phyloP scores from a whole-genome alignment of 75 land plant genomes.

The Azolla pinnata region DNA sequence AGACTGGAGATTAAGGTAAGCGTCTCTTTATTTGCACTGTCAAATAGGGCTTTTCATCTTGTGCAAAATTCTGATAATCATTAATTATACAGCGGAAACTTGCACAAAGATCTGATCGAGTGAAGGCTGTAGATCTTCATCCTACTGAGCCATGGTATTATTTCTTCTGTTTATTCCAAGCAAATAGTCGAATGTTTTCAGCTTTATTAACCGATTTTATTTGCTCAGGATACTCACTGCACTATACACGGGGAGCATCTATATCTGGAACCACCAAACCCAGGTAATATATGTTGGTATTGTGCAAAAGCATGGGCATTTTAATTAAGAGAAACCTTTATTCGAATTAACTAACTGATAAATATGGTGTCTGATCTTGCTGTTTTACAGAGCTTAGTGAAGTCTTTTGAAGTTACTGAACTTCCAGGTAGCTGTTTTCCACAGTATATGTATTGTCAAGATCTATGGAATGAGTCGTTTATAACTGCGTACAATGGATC shows the following conservation, averaged over 20 bases:
- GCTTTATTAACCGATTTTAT: neutral
- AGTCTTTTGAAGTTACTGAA: constrained; percentile 40
- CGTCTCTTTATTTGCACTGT: neutral
- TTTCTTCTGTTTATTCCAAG: neutral
- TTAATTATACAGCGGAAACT: constrained; percentile 51
- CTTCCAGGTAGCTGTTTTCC: constrained; percentile 25
- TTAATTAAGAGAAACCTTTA: neutral
- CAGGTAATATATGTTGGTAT: constrained; percentile 24
- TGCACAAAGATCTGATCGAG: constrained; percentile 72
- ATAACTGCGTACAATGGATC: neutral
- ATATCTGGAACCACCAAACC: constrained; percentile 54
- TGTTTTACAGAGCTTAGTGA: constrained; percentile 26
- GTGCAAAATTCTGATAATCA: neutral
- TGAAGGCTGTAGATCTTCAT: constrained; percentile 71
- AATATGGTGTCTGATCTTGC: neutral
- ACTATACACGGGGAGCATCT: constrained; percentile 50
- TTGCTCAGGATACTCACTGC: constrained; percentile 49
- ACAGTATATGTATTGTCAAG: neutral
- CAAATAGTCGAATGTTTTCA: neutral
- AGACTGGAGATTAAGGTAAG: constrained; percentile 68
- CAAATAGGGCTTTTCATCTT: neutral
- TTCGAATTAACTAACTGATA: too few relatives aligned
- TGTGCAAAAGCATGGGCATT: neutral
- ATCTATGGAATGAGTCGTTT: neutral
- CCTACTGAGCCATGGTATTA: constrained; percentile 74